Evolutionary conservation across 2,329 filamentous ascomycete genomes (phyloP), one percentile per base, ranked within the genome.

Genomic region (Calonectria hongkongensis): DNA sequence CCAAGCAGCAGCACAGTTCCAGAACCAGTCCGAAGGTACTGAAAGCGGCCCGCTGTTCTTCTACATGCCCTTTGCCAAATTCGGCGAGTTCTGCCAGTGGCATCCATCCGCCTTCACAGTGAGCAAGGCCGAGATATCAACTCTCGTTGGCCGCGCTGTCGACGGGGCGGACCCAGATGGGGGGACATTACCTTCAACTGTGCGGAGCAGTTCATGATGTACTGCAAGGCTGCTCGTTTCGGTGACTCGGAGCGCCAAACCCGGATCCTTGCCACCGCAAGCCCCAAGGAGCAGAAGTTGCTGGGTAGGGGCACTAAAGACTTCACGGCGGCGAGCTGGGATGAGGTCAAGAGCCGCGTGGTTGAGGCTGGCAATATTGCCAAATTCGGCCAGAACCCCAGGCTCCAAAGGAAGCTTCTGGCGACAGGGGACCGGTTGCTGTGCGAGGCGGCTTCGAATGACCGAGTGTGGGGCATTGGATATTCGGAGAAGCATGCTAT

Each of bases 181-280:
- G 6, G 21, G 63, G n/a, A n/a, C 60, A 78, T 84, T 66, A 78
- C 74, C 4, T 85, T 86, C 75, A 76, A 71, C 68, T 84, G 81
- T 66, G 82, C 82, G 6, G 84, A 86, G 74, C 84, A 86, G 70
- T 85, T 84, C 75, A 85, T 85, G 83, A 85, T 85, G 84, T 85
- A 81, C 74, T 83, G 82, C 80, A 85, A 86, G 76, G 84, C 84
- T 7, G 78, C 77, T 12, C 79, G 79, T 8, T 86, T 85, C 73
- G 60, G 74, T 68, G 83, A 85, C 75, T 62, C 36, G 18, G 69
- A 66, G 4, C 72, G 75, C 2, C 77, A 80, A 60, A 65, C 67
- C 25, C 74, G 43, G 18, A 72, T 84, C 30, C 76, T 83, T 30
- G 76, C 73, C 2, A 80, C 80, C 1, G n/a, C 56, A 0, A 74